These are phyloP conservation scores for Trichoderma arundinaceum DNA, from an alignment of 2,329 filamentous ascomycete species.

Conservation along the genomic window DNA sequence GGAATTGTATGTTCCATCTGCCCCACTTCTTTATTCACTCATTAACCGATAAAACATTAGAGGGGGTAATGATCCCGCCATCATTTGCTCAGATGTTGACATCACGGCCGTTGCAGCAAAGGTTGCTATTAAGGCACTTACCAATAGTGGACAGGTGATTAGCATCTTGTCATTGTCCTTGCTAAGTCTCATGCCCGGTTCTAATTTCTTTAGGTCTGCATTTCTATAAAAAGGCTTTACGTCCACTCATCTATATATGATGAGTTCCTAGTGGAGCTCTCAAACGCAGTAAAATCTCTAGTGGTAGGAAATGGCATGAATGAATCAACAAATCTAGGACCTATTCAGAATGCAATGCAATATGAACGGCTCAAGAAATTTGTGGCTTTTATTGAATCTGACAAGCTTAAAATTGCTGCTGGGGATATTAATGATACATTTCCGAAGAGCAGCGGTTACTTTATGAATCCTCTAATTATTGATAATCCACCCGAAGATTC, in stretches of 20 bases:
- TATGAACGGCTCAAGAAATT: constrained; percentile 40
- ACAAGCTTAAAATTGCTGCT: constrained; percentile 40
- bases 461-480: constrained; percentile 76
- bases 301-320: constrained; percentile 49
- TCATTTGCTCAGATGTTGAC: constrained; percentile 54
- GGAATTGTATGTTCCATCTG: not conserved
- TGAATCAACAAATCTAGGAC: constrained; percentile 48
- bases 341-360: constrained; percentile 66
- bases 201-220: constrained; percentile 50
- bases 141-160: constrained; percentile 55
- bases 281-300: constrained; percentile 47
- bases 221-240: constrained; percentile 63
- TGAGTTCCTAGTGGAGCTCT: constrained; percentile 50
- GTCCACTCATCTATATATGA: constrained; percentile 64
- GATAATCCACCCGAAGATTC: constrained; percentile 42
- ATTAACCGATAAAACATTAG: not conserved
- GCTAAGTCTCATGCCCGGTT: not conserved
- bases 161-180: too few species aligned
- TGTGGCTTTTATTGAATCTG: constrained; percentile 39
- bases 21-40: not conserved
- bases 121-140: constrained; percentile 40
- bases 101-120: constrained; percentile 43
- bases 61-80: constrained; percentile 69
- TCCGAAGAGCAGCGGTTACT: constrained; percentile 73
- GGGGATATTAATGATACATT: constrained; percentile 39